A percentile compares a stretch with the other conserved stretches of the same genome.
phyloP scores from a whole-genome alignment of 2,329 filamentous ascomycete genomes.

The Sclerotinia subarctica region DNA sequence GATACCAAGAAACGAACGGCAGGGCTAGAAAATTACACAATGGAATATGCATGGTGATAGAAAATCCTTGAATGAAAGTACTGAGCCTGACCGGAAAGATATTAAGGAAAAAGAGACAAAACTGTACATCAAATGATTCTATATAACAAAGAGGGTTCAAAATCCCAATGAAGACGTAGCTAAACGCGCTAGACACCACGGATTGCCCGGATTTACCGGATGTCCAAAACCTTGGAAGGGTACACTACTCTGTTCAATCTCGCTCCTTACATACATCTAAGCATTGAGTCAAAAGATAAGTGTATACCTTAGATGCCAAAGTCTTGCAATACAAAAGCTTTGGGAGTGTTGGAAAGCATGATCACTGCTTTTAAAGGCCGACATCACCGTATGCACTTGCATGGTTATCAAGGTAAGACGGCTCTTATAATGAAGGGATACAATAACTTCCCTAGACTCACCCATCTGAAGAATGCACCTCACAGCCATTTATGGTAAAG shows the following conservation, averaged over 20 bases:
- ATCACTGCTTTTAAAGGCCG: not conserved
- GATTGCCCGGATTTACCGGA: not conserved
- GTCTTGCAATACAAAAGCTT: not conserved
- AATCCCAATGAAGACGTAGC: not conserved
- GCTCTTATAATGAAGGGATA: not conserved
- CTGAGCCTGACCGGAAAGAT: fast-evolving
- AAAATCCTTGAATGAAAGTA: too few species aligned
- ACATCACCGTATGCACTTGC: not conserved
- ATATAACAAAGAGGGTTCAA: not conserved
- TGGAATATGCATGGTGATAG: not conserved
- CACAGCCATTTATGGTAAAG: not conserved
- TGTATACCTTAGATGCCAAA: fast-evolving
- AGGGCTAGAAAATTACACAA: not conserved
- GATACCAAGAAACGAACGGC: not conserved
- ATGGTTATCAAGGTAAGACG: too few species aligned
- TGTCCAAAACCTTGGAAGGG: not conserved
- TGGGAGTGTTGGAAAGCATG: not conserved
- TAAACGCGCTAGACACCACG: not conserved
- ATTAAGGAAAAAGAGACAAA: not conserved
- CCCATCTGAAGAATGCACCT: not conserved
- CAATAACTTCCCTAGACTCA: fast-evolving
- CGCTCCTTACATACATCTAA: not conserved
- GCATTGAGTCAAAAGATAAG: not conserved
- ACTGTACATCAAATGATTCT: too few species aligned
- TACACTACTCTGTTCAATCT: not conserved